These are phyloP conservation scores for Neonectria coccinea DNA, from an alignment of 2,329 filamentous ascomycete genomes.

Conservation along the genomic window DNA sequence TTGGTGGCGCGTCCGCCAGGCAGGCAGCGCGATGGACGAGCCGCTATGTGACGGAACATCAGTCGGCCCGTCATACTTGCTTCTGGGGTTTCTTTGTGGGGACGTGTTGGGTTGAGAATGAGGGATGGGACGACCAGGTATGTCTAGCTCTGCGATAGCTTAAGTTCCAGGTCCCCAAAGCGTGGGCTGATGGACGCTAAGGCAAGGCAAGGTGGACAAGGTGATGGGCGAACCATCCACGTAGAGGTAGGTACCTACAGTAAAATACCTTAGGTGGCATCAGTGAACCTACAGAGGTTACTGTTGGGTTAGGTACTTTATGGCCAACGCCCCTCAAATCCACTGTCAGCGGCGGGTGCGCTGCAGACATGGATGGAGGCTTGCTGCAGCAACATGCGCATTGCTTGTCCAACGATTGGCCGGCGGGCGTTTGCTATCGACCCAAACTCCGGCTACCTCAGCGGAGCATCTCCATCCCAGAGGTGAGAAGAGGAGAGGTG, in stretches of 20 bases:
- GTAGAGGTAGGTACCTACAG: slow-evolving; percentile 10
- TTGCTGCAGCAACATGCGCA: slow-evolving; percentile 28
- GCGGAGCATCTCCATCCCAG: not conserved
- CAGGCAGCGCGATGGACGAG: slow-evolving; percentile 17
- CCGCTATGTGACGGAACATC: slow-evolving; percentile 21
- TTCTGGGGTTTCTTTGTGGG: slow-evolving; percentile 7
- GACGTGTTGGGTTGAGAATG: slow-evolving; percentile 1
- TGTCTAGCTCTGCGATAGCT: not conserved
- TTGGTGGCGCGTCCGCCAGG: slow-evolving; percentile 17
- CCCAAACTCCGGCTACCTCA: slow-evolving; percentile 1
- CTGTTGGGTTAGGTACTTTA: not conserved
- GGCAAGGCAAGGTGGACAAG: slow-evolving; percentile 4
- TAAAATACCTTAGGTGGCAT: slow-evolving; percentile 30
- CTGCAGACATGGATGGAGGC: slow-evolving; percentile 18
- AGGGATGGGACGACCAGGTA: slow-evolving; percentile 9
- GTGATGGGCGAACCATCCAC: slow-evolving; percentile 13
- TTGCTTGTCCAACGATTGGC: slow-evolving; percentile 25
- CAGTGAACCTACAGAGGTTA: slow-evolving; percentile 3
- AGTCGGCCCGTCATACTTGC: slow-evolving; percentile 10
- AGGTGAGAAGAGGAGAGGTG: not conserved
- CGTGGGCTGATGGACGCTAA: slow-evolving; percentile 15
- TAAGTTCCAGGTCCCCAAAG: not conserved
- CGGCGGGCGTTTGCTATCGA: not conserved
- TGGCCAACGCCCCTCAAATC: not conserved
- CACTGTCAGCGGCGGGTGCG: slow-evolving; percentile 5